Conservation (phyloP, 1,139 yeast species). For the Saccharomyces hybrid region DNA sequence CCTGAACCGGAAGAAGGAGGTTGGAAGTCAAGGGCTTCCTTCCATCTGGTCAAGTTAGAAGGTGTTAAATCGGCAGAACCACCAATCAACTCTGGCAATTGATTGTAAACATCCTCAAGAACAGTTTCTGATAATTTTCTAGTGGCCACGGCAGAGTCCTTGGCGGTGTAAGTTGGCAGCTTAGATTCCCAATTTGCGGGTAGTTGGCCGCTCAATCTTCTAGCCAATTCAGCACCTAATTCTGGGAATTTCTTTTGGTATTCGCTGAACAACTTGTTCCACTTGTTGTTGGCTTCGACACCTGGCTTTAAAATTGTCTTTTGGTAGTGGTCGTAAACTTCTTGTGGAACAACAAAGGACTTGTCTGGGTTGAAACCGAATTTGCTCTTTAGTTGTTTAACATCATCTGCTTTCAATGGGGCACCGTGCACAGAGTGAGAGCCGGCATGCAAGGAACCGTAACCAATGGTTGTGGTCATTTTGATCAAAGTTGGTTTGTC, state of each 20-base stretch:
- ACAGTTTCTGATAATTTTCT: slow-evolving; percentile 89
- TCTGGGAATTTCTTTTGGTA: slow-evolving; percentile 71
- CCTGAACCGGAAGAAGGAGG: slow-evolving; percentile 76
- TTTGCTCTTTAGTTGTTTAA: slow-evolving; percentile 74
- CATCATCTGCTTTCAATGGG: slow-evolving; percentile 91
- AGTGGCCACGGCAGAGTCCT: slow-evolving; percentile 80
- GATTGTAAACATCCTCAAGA: slow-evolving; percentile 52
- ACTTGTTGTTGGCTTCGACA: slow-evolving; percentile 58
- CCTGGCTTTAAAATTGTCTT: slow-evolving; percentile 53
- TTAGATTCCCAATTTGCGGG: slow-evolving; percentile 77
- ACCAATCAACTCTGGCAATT: slow-evolving; percentile 83
- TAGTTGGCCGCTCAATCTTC: slow-evolving; percentile 75
- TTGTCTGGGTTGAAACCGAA: slow-evolving; percentile 88
- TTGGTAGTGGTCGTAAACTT: slow-evolving; percentile 66
- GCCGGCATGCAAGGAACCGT: slow-evolving; percentile 80
- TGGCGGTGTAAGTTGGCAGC: slow-evolving; percentile 73
- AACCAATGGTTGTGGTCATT: slow-evolving; percentile 88
- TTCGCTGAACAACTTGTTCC: slow-evolving; percentile 58
- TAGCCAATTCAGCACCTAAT: slow-evolving; percentile 68
- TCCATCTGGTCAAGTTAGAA: slow-evolving; percentile 89
- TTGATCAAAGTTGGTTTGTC: slow-evolving; percentile 90
- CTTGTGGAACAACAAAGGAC: slow-evolving; percentile 72
- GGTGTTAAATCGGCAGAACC: slow-evolving; percentile 98
- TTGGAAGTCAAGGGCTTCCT: slow-evolving; percentile 85
- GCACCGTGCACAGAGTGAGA: slow-evolving; percentile 95